phyloP scores from a whole-genome alignment of 345 rosid genomes.

The Eutrema japonicum region DNA sequence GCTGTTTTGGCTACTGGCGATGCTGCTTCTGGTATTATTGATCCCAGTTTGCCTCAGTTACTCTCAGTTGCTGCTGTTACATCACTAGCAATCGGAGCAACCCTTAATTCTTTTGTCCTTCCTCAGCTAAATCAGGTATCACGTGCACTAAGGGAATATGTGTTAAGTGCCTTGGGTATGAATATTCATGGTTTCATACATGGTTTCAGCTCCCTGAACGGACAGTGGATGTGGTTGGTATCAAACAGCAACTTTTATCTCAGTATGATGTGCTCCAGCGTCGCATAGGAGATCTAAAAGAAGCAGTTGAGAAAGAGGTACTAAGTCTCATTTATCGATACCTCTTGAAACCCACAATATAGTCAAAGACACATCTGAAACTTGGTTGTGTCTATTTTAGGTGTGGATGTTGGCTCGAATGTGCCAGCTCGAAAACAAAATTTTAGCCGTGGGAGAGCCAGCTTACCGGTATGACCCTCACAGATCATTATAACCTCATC shows the following conservation, averaged over 20 bases:
- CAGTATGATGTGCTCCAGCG: slow-evolving; percentile 86
- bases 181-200: slow-evolving; percentile 6
- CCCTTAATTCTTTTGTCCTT: slow-evolving; percentile 60
- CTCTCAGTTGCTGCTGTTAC: slow-evolving; percentile 76
- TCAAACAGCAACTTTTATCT: slow-evolving; percentile 84
- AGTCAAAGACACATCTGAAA: slow-evolving; percentile 3
- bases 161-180: slow-evolving; percentile 11
- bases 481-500: slow-evolving; percentile 19
- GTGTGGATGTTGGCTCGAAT: slow-evolving; percentile 96
- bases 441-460: slow-evolving; percentile 89
- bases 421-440: slow-evolving; percentile 98
- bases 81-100: slow-evolving; percentile 75
- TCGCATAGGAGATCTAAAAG: slow-evolving; percentile 82
- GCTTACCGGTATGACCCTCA: slow-evolving; percentile 71
- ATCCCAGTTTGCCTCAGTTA: slow-evolving; percentile 86
- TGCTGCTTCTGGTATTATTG: slow-evolving; percentile 82
- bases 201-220: slow-evolving; percentile 80
- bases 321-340: too few species aligned
- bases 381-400: slow-evolving; percentile 45
- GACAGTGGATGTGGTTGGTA: slow-evolving; percentile 65
- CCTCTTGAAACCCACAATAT: not conserved
- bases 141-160: not conserved
- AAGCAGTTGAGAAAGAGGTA: slow-evolving; percentile 83
- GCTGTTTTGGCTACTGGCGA: slow-evolving; percentile 87
- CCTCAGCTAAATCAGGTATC: slow-evolving; percentile 75